Evolutionary conservation across 345 rosid species (phyloP).

Genomic region (Lepidium africanum): DNA sequence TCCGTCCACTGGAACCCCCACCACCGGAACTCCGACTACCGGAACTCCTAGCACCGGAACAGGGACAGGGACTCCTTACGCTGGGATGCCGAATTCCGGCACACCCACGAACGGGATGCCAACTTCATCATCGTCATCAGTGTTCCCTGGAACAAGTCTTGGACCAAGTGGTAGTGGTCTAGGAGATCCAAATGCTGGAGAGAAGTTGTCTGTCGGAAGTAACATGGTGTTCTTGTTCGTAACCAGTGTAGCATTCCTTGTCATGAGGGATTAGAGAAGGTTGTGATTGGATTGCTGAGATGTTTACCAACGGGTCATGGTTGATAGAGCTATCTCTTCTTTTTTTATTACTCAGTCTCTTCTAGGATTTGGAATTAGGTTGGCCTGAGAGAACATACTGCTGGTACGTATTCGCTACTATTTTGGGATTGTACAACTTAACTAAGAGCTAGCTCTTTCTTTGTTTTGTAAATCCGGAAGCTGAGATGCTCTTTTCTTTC

Average conservation of each 20-base stretch:
- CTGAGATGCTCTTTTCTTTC: constrained; percentile 19
- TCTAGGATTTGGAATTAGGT: constrained; percentile 16
- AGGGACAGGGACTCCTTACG: constrained; percentile 14
- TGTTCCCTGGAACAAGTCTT: constrained; percentile 27
- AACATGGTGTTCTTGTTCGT: neutral
- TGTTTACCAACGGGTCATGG: constrained; percentile 6
- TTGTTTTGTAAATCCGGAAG: constrained; percentile 25
- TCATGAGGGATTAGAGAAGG: constrained; percentile 1
- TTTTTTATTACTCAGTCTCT: neutral
- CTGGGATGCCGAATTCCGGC: constrained; percentile 21
- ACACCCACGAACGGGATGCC: constrained; percentile 25
- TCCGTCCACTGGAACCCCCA: constrained; percentile 9
- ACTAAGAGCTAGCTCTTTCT: constrained; percentile 9
- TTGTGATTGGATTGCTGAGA: neutral
- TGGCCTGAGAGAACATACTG: constrained; percentile 10
- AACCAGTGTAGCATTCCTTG: constrained; percentile 6
- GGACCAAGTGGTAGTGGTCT: constrained; percentile 24
- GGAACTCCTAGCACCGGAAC: constrained; percentile 18
- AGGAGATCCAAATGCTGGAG: constrained; percentile 17
- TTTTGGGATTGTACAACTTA: constrained; percentile 14
- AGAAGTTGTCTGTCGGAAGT: neutral
- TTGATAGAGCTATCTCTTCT: neutral
- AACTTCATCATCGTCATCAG: constrained; percentile 24
- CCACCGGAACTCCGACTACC: neutral
- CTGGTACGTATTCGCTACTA: constrained; percentile 19